A percentile compares a stretch with the other conserved stretches of the same genome.
Conservation (phyloP, 2,329 filamentous ascomycete genomes). For the Xylaria hypoxylon region DNA sequence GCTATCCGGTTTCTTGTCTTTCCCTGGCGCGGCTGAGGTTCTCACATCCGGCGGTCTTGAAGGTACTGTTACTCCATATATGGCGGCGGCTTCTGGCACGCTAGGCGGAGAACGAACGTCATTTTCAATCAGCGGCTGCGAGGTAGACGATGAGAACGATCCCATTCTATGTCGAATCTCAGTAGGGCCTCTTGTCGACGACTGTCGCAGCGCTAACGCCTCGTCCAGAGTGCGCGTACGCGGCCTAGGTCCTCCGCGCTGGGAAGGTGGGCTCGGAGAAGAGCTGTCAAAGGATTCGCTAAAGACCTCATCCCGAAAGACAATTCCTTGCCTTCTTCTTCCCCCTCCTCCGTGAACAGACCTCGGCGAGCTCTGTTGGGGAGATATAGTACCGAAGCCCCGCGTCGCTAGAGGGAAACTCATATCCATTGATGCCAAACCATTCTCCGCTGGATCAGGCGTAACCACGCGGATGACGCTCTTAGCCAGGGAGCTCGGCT, state of each 20-base stretch:
- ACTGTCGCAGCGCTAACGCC: conserved; percentile 59
- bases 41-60: conserved; percentile 54
- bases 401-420: conserved; percentile 49
- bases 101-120: conserved; percentile 56
- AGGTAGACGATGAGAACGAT: conserved; percentile 71
- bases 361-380: conserved; percentile 60
- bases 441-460: conserved; percentile 65
- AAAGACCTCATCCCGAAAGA: conserved; percentile 71
- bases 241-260: conserved; percentile 58
- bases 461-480: conserved; percentile 73
- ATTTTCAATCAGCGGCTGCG: conserved; percentile 63
- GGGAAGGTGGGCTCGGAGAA: conserved; percentile 56
- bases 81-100: conserved; percentile 57
- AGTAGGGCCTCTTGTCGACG: conserved; percentile 49
- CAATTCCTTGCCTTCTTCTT: conserved; percentile 67
- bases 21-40: conserved; percentile 41
- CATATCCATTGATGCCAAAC: conserved; percentile 39
- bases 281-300: conserved; percentile 62
- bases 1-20: conserved; percentile 62
- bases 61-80: conserved; percentile 56
- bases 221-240: conserved; percentile 70
- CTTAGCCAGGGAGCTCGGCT: conserved; percentile 49
- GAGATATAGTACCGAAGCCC: conserved; percentile 53
- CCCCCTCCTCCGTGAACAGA: conserved; percentile 59
- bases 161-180: conserved; percentile 74